Conservation (phyloP, 2,329 filamentous ascomycete genomes). For the Alternaria panax region DNA sequence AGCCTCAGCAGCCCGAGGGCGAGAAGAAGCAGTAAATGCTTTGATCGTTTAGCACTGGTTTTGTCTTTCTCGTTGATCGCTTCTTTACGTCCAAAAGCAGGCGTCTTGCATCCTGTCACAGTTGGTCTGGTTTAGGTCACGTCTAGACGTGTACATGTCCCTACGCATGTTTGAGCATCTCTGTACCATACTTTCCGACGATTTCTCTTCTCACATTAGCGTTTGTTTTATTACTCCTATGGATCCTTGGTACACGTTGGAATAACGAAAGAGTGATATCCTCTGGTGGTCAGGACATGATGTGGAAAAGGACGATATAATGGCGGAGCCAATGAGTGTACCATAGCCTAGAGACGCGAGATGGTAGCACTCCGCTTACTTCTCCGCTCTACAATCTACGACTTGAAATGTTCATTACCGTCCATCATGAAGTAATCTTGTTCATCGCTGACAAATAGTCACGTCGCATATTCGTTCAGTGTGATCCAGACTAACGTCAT, state of each 20-base stretch:
- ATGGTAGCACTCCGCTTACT: constrained; percentile 40
- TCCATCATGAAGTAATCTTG: neutral
- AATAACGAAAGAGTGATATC: constrained; percentile 34
- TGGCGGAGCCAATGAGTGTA: constrained; percentile 33
- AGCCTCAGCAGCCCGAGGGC: constrained; percentile 60
- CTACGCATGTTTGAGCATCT: constrained; percentile 33
- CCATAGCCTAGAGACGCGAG: constrained; percentile 40
- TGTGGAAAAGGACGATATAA: constrained; percentile 30
- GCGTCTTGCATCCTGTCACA: constrained; percentile 49
- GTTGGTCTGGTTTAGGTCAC: constrained; percentile 34
- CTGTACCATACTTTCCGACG: constrained; percentile 47
- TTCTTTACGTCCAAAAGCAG: constrained; percentile 45
- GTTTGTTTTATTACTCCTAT: constrained; percentile 43
- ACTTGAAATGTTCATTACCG: constrained; percentile 21
- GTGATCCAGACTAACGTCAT: neutral
- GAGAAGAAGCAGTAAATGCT: constrained; percentile 73
- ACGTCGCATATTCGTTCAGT: neutral
- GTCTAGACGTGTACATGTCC: constrained; percentile 46
- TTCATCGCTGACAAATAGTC: neutral
- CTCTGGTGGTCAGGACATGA: constrained; percentile 27
- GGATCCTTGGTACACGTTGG: constrained; percentile 29
- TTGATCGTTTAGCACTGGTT: constrained; percentile 23
- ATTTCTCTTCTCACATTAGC: constrained; percentile 39
- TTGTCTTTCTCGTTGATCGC: constrained; percentile 32
- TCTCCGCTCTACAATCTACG: constrained; percentile 40